Base-by-base conservation (phyloP, 352 stramenopile genomes). In the Globisporangium polare region DNA sequence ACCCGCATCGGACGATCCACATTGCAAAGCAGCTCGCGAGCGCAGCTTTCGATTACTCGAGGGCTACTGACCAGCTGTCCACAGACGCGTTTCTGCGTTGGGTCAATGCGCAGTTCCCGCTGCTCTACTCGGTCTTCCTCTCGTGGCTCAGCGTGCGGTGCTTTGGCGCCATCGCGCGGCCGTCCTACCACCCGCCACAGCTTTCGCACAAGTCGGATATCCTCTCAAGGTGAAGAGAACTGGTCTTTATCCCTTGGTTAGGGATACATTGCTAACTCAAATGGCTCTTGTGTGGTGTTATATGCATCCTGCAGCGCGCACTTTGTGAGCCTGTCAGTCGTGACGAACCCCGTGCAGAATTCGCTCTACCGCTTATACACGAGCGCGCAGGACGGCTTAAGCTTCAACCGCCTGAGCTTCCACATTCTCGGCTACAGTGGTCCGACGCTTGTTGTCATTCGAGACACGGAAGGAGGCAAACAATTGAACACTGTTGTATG, bases 351-450 rank as follows among this genome's bases (percentile, higher is more conserved):
- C 41, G 59, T 92, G 12, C 86, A 95, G 69, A 74, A 71, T 12
- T 27, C 66, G 2, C 70, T 93, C 0, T 73, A 75, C 59, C 83
- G 86, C 8, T 53, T 95, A 24, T 95, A 95, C 66, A 95, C 86
- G 5, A 95, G 81, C 54, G 59, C 79, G 2, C 73, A 94, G 53
- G 81, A 95, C 58, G 86, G 86, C 15, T 51, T 95, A 46, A 94
- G 84, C 49, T 95, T 91, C 58, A 95, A 95, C 55, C 83, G 86
- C 5, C 53, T 95, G 6, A 88, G 80, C 53, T 91, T 89, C 33
- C 86, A 95, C 58, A 73, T 94, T 27, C 61, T 95, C 47, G 86
- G 86, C 6, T 95, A 95, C 69, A 78, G 79, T 26, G 84, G 83
- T 0, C 67, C 83, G 15, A 95, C 86, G 9, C 55, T 95, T 7